Conservation (phyloP, 2,329 filamentous ascomycete genomes). For the Teratosphaeria gauchensis region DNA sequence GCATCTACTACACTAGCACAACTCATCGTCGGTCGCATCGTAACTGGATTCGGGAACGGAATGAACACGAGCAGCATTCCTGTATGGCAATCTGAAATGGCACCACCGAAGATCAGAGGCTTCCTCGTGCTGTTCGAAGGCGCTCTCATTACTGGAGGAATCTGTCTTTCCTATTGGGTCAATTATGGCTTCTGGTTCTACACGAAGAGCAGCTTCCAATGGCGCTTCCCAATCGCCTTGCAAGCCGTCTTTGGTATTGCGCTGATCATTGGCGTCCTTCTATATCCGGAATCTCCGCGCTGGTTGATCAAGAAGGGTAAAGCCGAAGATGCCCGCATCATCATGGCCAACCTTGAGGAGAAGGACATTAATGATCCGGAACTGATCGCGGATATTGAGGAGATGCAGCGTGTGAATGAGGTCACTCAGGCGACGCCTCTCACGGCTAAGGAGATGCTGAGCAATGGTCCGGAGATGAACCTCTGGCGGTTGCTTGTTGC, state of each 20-base stretch:
- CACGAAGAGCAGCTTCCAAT: conserved; percentile 30
- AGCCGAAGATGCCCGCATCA: conserved; percentile 36
- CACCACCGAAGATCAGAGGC: conserved; percentile 39
- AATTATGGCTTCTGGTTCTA: conserved; percentile 26
- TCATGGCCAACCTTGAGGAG: conserved; percentile 1
- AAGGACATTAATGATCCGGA: background rate
- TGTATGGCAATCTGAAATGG: conserved; percentile 41
- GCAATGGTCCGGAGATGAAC: background rate
- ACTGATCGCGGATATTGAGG: conserved; percentile 26
- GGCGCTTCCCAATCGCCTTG: conserved; percentile 30
- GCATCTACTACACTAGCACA: conserved; percentile 18
- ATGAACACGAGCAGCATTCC: conserved; percentile 43
- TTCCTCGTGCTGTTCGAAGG: conserved; percentile 44
- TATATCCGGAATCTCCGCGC: conserved; percentile 45
- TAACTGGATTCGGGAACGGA: conserved; percentile 41
- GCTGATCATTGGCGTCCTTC: conserved; percentile 37
- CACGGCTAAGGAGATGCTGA: conserved; percentile 32
- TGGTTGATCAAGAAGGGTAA: conserved; percentile 46
- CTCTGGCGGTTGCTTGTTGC: background rate
- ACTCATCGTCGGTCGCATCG: conserved; percentile 40
- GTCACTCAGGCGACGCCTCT: conserved; percentile 44
- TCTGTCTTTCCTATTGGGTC: conserved; percentile 40
- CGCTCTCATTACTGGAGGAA: conserved; percentile 40
- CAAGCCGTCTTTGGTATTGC: conserved; percentile 37
- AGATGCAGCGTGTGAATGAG: conserved; percentile 35